Conservation (phyloP, 2,329 filamentous ascomycete genomes). For the Alternaria metachromatica region DNA sequence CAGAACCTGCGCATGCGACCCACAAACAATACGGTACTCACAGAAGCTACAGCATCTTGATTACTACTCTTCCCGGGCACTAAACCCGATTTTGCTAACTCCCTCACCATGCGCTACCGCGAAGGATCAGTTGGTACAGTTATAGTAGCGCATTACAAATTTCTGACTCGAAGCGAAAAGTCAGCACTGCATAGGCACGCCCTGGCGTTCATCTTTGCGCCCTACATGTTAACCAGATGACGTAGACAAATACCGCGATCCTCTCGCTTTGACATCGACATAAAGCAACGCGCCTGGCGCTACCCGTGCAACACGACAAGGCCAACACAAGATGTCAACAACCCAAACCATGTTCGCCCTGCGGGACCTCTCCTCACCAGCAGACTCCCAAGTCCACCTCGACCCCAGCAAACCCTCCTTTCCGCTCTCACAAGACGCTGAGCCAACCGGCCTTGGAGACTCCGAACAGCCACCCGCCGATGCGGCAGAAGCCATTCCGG, state of each 20-base stretch:
- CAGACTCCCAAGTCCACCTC: neutral
- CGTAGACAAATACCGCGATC: neutral
- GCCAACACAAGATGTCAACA: neutral
- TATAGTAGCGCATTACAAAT: neutral
- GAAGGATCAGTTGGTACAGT: neutral
- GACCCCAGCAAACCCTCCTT: neutral
- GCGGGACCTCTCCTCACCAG: neutral
- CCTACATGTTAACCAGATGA: neutral
- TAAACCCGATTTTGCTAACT: neutral
- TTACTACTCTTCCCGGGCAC: neutral
- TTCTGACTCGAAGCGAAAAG: neutral
- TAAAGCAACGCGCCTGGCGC: neutral
- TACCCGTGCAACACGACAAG: no score
- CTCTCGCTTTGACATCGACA: neutral
- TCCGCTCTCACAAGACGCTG: neutral
- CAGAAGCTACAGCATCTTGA: neutral
- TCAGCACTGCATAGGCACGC: neutral
- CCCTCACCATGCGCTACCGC: neutral
- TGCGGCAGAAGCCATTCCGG: constrained; percentile 46
- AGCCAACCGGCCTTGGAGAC: neutral
- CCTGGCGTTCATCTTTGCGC: neutral
- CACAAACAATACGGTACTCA: neutral
- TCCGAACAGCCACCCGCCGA: neutral
- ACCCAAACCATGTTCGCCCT: neutral
- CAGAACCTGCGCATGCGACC: neutral